Evolutionary conservation across 192 early-diverging fungal genomes (phyloP).

Genomic region (Gamsiella multidivaricata): DNA sequence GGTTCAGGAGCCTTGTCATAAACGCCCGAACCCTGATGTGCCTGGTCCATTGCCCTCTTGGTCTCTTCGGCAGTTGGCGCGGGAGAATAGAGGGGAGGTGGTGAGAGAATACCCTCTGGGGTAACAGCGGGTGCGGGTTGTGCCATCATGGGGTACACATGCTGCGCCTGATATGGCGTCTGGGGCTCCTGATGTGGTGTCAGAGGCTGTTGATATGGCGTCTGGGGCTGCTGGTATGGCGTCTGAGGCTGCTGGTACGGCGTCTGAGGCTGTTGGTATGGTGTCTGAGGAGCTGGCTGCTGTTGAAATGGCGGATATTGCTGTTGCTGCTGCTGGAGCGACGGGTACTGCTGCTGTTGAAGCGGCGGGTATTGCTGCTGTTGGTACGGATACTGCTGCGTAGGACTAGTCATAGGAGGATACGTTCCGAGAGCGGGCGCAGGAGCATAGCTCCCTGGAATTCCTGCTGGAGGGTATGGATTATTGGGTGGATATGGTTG

Average conservation of each 20-base stretch:
- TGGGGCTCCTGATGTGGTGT: not conserved
- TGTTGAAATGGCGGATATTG: not conserved
- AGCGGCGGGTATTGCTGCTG: not conserved
- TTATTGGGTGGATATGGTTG: not conserved
- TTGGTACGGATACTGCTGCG: conserved; percentile 2
- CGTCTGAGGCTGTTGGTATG: not conserved
- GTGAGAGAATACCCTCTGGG: not conserved
- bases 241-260: not conserved
- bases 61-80: too few species aligned
- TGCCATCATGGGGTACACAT: not conserved
- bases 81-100: not conserved
- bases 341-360: not conserved
- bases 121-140: not conserved
- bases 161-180: not conserved
- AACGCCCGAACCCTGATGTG: too few species aligned
- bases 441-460: not conserved
- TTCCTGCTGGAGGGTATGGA: too few species aligned
- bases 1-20: not conserved
- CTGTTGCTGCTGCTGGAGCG: not conserved
- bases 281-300: not conserved
- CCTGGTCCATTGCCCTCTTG: not conserved
- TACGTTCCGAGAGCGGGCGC: not conserved
- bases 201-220: not conserved
- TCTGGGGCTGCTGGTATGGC: not conserved
- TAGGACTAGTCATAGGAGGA: not conserved